Evolutionary conservation across 2,329 filamentous ascomycete species (phyloP), one percentile per base, ranked within the genome.

Genomic region (Plenodomus lindquistii): DNA sequence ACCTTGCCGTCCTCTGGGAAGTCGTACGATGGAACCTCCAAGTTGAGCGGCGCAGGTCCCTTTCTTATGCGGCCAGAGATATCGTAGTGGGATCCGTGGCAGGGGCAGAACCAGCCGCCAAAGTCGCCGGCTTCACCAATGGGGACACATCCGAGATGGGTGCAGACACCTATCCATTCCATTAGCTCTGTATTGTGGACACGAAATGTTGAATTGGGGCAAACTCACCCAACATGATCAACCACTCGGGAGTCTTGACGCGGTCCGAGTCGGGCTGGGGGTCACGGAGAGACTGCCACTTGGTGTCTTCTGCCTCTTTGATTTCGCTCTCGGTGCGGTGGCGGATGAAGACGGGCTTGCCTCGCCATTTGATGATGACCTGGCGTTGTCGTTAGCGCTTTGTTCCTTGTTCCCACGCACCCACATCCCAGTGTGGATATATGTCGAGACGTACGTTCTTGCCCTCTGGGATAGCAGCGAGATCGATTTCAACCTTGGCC

Each of bases 291-390:
- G 83, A 75, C 69, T 90, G 77, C 76, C 95, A 83, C 75, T 95
- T 88, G 76, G 90, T 85, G 73, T 87, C 84, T 80, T 97, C 91
- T 75, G 94, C 94, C 79, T 97, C 89, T 71, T 91, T 85, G 80
- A 99, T 97, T 81, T 99, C 94, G 70, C 83, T 81, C 69, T 85
- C 79, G 67, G 94, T 99, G 73, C 94, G 91, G 87, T 99, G 94
- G 77, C 94, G 92, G 85, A 99, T 91, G 83, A 99, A 99, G 76
- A 99, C 91, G 76, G 94, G 94, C 89, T 99, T 99, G 76, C 94
- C 94, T 83, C 94, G 89, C 94, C 94, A 99, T 83, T 99, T 99
- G 84, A 99, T 96, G 77, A 99, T 95, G 75, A 99, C 87, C 88
- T 92, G 35, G 6, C 4, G 8, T 8, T 37, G 4, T 9, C 16